These are phyloP conservation scores for Aspergillus sergii DNA, from an alignment of 2,329 filamentous ascomycete genomes.

Conservation along the genomic window DNA sequence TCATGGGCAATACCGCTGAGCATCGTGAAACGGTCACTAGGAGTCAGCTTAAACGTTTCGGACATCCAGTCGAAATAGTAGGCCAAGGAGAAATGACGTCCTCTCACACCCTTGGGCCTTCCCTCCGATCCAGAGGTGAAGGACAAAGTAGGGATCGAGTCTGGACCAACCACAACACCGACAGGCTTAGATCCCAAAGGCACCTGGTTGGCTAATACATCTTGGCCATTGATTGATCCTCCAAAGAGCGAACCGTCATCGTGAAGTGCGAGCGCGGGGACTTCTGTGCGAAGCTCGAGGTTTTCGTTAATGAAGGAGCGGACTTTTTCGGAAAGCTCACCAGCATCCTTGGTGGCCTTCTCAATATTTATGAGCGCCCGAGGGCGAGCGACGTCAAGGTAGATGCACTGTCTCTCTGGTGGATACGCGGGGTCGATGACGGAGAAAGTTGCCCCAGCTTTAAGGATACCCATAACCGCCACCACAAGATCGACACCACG, in stretches of 20 bases:
- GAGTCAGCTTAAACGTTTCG: slow-evolving; percentile 72
- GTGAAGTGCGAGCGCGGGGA: slow-evolving; percentile 72
- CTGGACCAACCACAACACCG: slow-evolving; percentile 79
- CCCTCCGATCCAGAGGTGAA: slow-evolving; percentile 77
- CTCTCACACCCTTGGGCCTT: slow-evolving; percentile 81
- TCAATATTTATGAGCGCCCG: slow-evolving; percentile 72
- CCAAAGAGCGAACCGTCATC: slow-evolving; percentile 74
- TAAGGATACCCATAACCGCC: slow-evolving; percentile 75
- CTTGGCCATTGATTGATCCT: slow-evolving; percentile 65
- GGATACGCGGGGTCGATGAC: slow-evolving; percentile 81
- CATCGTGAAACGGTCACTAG: slow-evolving; percentile 77
- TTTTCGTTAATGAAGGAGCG: slow-evolving; percentile 71
- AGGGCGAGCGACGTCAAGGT: slow-evolving; percentile 77
- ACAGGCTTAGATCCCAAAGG: slow-evolving; percentile 60
- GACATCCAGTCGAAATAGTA: slow-evolving; percentile 96
- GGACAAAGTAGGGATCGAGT: slow-evolving; percentile 74
- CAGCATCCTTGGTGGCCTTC: slow-evolving; percentile 69
- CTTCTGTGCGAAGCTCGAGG: slow-evolving; percentile 69
- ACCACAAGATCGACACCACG: slow-evolving; percentile 77
- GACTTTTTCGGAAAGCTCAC: slow-evolving; percentile 63
- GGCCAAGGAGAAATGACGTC: slow-evolving; percentile 81
- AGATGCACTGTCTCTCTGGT: slow-evolving; percentile 77
- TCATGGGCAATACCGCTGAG: slow-evolving; percentile 77
- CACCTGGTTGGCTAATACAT: slow-evolving; percentile 64
- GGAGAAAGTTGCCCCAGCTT: slow-evolving; percentile 62